These are phyloP conservation scores for Lachancea lanzarotensis DNA, from an alignment of 805 yeast genomes.

Conservation along the genomic window DNA sequence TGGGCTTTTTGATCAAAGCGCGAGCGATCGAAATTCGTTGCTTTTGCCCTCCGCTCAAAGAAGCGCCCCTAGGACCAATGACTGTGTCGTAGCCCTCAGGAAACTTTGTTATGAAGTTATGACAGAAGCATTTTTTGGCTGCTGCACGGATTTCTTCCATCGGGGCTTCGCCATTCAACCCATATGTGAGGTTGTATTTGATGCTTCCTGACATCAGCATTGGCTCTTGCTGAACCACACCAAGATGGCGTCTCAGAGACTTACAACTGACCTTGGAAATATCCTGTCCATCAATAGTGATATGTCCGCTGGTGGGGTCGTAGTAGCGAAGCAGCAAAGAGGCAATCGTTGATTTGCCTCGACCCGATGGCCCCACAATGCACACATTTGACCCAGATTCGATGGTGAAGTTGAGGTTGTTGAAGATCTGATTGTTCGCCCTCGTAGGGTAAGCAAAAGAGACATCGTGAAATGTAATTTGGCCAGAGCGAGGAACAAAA, in stretches of 20 bases:
- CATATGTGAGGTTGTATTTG: constrained; percentile 69
- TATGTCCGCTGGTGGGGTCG: constrained; percentile 39
- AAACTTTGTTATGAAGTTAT: constrained; percentile 51
- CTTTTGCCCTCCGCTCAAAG: constrained; percentile 87
- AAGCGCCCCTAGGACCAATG: constrained; percentile 59
- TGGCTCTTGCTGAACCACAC: constrained; percentile 76
- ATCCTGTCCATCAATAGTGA: constrained; percentile 47
- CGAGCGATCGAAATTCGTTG: constrained; percentile 86
- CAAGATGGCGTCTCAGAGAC: constrained; percentile 50
- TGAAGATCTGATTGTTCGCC: constrained; percentile 53
- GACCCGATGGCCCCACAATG: constrained; percentile 81
- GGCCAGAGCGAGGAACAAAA: constrained; percentile 33
- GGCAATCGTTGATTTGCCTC: constrained; percentile 82
- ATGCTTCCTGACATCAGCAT: constrained; percentile 75
- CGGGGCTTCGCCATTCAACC: constrained; percentile 58
- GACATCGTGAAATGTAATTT: constrained; percentile 60
- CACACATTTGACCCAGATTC: constrained; percentile 57
- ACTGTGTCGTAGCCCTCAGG: constrained; percentile 61
- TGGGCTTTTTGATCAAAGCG: constrained; percentile 68
- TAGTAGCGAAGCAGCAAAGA: constrained; percentile 54
- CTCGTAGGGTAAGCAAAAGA: constrained; percentile 85
- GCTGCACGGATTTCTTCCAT: constrained; percentile 41
- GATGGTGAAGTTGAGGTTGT: constrained; percentile 43
- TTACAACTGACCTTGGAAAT: constrained; percentile 43
- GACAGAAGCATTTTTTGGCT: constrained; percentile 50